These are phyloP conservation scores for Diplocarpon rosae DNA, from an alignment of 2,329 filamentous ascomycete species.

Conservation along the genomic window DNA sequence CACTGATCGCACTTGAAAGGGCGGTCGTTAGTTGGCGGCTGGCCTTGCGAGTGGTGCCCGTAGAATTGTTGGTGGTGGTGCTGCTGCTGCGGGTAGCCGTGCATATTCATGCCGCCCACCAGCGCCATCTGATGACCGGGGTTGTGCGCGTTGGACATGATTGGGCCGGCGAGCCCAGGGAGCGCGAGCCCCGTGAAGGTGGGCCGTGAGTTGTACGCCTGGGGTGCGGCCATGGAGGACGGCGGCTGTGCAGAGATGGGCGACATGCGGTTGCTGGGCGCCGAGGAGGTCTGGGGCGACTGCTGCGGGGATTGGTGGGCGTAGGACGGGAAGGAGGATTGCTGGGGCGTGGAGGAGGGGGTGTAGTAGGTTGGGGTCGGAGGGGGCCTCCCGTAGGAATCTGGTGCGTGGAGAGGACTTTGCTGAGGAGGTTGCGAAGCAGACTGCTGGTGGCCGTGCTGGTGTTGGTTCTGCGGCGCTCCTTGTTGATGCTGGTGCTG, in stretches of 20 bases:
- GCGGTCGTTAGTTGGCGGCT: constrained; percentile 56
- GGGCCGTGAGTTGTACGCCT: constrained; percentile 35
- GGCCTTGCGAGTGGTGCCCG: constrained; percentile 39
- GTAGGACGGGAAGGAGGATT: constrained; percentile 36
- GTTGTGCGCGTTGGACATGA: constrained; percentile 70
- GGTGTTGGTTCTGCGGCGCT: constrained; percentile 18
- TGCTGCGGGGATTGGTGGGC: constrained; percentile 39
- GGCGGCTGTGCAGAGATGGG: constrained; percentile 28
- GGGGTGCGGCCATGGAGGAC: constrained; percentile 43
- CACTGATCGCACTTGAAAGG: constrained; percentile 94
- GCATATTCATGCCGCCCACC: constrained; percentile 38
- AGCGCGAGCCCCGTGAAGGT: constrained; percentile 43
- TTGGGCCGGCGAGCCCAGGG: constrained; percentile 51
- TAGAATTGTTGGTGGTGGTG: constrained; percentile 46
- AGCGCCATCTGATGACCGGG: constrained; percentile 63
- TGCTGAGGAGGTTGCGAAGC: constrained; percentile 38
- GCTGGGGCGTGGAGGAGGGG: constrained; percentile 37
- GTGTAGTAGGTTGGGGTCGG: constrained; percentile 46
- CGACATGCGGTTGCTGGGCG: constrained; percentile 31
- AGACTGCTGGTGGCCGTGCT: constrained; percentile 26
- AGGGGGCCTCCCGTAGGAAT: constrained; percentile 44
- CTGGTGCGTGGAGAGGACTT: constrained; percentile 46
- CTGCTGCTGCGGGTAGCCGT: constrained; percentile 43
- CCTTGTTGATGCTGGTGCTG: constrained; percentile 27
- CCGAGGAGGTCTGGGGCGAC: constrained; percentile 30